Evolutionary conservation across 176 grass and related monocot genomes (phyloP), one percentile per base, ranked within the genome.

Genomic region (Echinochloa phyllopogon): DNA sequence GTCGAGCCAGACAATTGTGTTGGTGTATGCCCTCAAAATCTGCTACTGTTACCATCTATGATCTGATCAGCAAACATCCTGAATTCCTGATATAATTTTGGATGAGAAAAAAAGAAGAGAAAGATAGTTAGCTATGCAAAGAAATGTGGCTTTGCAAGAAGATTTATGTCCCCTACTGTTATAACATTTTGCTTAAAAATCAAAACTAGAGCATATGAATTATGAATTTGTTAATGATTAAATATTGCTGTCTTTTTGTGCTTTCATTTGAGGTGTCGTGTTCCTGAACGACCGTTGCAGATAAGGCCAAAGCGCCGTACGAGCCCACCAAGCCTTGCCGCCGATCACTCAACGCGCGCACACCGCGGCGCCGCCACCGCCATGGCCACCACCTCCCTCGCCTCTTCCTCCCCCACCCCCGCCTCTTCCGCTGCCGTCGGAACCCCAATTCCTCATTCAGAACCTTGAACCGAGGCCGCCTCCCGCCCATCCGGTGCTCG

Each of bases 351-450:
- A 48, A 33, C 29, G 37, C 37, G 6, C 36, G 15, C 33, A 76
- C 41, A 16, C 12, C 39, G 23, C 40, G 3, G 39, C 51, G 36
- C 29, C 6, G 60, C 78, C 6, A 51, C 9, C 37, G n/a, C 84
- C 89, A 90, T 87, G 89, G 80, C 80, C 9, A 41, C 89, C 74
- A 80, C 84, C 59, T 87, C 89, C 50, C 58, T 90, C 59, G 75
- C 88, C 59, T 36, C 75, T 60, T 1, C 50, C 52, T 60, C 80
- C n/a, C 49, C 63, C 56, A 60, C 49, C 76, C 45, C 57, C 21
- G 1, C 33, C 51, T 59, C 18, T 59, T 45, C 23, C 3, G 36
- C 18, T 69, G 60, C 45, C 68, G 69, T 37, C 21, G 60, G 20
- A 69, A 9, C 15, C 25, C 48, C 7, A 67, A 1, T 27, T 12